phyloP scores from a whole-genome alignment of 306 rosid genomes.

The Clitoria ternatea region DNA sequence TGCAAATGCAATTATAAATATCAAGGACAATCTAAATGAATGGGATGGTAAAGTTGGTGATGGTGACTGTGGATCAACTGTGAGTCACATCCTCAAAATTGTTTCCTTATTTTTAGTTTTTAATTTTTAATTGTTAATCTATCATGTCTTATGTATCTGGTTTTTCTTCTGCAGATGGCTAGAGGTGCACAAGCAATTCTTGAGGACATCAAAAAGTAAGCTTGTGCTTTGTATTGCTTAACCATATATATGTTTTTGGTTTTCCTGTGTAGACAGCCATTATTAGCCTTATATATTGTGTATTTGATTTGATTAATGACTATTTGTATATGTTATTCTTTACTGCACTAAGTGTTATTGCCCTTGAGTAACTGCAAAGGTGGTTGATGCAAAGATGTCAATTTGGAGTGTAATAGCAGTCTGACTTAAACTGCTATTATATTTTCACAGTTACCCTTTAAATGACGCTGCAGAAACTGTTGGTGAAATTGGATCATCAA shows the following conservation, averaged over 20 bases:
- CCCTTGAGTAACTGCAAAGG: background rate
- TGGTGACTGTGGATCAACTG: constrained; percentile 98
- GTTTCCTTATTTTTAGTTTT: background rate
- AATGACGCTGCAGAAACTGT: constrained; percentile 89
- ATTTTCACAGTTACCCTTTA: constrained; percentile 76
- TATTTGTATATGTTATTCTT: background rate
- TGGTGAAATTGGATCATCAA: constrained; percentile 72
- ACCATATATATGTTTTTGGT: constrained; percentile 11
- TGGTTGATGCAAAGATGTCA: constrained; percentile 16
- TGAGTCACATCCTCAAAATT: constrained; percentile 39
- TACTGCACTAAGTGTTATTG: background rate
- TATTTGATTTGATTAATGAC: background rate
- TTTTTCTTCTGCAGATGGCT: constrained; percentile 60
- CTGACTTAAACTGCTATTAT: constrained; percentile 28
- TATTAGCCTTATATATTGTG: constrained; percentile 6
- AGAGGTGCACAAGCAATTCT: constrained; percentile 81
- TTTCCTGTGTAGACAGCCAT: background rate
- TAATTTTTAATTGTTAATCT: constrained; percentile 11
- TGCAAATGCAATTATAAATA: constrained; percentile 62
- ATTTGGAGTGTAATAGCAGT: constrained; percentile 21
- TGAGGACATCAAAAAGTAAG: constrained; percentile 76
- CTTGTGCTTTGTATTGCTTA: constrained; percentile 14
- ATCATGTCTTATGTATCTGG: constrained; percentile 21
- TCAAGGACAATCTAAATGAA: constrained; percentile 69
- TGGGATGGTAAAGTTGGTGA: constrained; percentile 97